These are phyloP conservation scores for Beauveria asiatica DNA, from an alignment of 2,329 filamentous ascomycete genomes.

Conservation along the genomic window DNA sequence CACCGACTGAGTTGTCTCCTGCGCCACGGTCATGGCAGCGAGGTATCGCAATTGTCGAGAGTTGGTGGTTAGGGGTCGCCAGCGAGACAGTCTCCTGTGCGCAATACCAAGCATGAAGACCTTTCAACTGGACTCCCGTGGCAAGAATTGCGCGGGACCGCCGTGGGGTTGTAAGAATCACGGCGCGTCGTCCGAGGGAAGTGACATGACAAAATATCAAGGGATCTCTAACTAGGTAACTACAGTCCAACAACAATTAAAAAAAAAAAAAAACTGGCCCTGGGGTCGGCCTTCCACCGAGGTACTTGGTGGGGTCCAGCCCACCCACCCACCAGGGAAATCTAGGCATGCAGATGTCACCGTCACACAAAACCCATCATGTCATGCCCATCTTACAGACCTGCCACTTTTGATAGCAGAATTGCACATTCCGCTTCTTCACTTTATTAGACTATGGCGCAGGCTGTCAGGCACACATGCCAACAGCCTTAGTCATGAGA, in stretches of 20 bases:
- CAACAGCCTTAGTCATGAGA: background rate
- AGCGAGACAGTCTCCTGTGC: background rate
- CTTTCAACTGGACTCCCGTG: background rate
- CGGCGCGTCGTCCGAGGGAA: background rate
- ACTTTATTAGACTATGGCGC: slow-evolving; percentile 1
- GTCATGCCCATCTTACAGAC: background rate
- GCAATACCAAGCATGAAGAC: background rate
- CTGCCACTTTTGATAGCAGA: background rate
- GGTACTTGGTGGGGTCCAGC: background rate
- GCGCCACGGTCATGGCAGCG: slow-evolving; percentile 24
- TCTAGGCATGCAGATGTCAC: background rate
- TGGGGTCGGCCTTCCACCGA: too few species aligned
- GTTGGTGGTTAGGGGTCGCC: background rate
- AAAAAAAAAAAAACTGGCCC: background rate
- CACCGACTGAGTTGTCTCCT: background rate
- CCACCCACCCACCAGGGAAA: too few species aligned
- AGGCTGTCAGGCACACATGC: background rate
- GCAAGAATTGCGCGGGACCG: too few species aligned
- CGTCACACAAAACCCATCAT: background rate
- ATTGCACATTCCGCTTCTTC: background rate
- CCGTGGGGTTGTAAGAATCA: background rate
- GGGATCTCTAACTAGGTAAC: too few species aligned
- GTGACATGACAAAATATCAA: background rate
- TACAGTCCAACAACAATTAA: background rate
- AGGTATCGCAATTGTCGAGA: slow-evolving; percentile 7